A percentile compares a stretch with the other conserved stretches of the same genome.
Conservation (phyloP, 2,329 filamentous ascomycete species). For the Fonsecaea erecta region DNA sequence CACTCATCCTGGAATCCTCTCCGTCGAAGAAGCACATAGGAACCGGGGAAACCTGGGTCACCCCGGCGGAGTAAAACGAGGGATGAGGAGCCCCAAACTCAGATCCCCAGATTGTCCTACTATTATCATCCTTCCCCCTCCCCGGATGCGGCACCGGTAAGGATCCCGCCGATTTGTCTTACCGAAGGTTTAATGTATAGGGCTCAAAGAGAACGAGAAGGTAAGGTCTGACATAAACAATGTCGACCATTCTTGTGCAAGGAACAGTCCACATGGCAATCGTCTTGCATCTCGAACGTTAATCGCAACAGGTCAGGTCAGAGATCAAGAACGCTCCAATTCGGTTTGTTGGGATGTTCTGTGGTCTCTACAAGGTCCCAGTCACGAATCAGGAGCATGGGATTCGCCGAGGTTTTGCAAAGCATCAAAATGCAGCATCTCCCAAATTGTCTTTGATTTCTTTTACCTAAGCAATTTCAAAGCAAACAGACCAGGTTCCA, state of each 20-base stretch:
- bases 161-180: neutral
- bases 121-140: neutral
- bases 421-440: neutral
- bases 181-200: neutral
- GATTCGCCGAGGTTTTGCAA: neutral
- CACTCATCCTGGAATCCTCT: neutral
- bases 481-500: neutral
- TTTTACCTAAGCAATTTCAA: neutral
- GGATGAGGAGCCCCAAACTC: neutral
- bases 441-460: neutral
- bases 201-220: neutral
- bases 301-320: neutral
- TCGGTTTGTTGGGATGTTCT: neutral
- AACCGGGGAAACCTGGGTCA: neutral
- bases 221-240: neutral
- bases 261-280: neutral
- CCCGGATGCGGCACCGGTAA: conserved; percentile 1
- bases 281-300: neutral
- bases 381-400: neutral
- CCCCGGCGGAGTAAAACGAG: neutral
- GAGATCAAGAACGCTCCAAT: neutral
- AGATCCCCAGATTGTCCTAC: neutral
- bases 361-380: neutral
- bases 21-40: neutral
- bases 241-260: neutral